phyloP scores from a whole-genome alignment of 2,329 filamentous ascomycete species.

The Thyridium curvatum region DNA sequence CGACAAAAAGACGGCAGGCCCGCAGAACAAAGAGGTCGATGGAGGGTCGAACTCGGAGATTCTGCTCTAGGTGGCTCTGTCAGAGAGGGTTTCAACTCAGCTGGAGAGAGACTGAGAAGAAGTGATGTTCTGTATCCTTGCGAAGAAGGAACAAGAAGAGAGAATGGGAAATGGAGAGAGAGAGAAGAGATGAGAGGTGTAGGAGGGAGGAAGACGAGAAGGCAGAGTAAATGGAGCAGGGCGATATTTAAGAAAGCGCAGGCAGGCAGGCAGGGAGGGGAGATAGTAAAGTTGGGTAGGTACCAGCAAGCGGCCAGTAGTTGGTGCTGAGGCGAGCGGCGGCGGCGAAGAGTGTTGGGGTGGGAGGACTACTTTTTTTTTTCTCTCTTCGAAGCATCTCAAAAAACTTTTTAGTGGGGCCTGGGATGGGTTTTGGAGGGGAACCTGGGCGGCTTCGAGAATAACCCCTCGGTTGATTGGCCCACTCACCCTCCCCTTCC shows the following conservation, averaged over 20 bases:
- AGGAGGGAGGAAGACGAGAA: constrained; percentile 2
- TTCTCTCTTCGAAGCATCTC: not conserved
- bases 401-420: constrained; percentile 12
- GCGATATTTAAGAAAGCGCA: not conserved
- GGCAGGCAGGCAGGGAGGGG: constrained; percentile 1
- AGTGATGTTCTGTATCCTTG: not conserved
- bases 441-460: constrained; percentile 2
- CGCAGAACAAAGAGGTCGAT: constrained; percentile 4
- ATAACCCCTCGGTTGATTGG: constrained; percentile 8
- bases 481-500: constrained; percentile 11
- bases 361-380: too few relatives aligned
- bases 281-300: too few relatives aligned
- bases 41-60: constrained; percentile 1
- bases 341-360: too few relatives aligned
- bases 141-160: constrained; percentile 2
- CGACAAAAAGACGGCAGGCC: constrained; percentile 2
- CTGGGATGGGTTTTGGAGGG: not conserved
- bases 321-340: too few relatives aligned
- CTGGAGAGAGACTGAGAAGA: constrained; percentile 1
- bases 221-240: constrained; percentile 9
- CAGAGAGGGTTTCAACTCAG: not conserved
- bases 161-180: not conserved
- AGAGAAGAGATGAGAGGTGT: constrained; percentile 2
- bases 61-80: constrained; percentile 1
- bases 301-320: too few relatives aligned